Base-by-base conservation (phyloP, 2,329 filamentous ascomycete species). In the Byssoonygena ceratinophila region DNA sequence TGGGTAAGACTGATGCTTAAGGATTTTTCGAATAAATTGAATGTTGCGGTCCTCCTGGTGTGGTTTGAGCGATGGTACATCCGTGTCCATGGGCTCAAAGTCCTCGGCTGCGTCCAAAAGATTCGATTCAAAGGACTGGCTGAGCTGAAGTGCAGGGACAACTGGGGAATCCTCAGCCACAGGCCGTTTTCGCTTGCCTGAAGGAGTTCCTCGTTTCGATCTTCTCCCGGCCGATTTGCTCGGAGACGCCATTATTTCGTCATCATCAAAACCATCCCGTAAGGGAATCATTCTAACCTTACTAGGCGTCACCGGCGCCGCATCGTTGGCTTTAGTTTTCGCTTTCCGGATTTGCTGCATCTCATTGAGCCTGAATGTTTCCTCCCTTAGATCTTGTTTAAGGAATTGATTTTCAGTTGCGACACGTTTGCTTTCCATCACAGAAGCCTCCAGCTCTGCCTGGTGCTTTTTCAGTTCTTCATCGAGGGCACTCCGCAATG, bases 221-320 rank as follows among this genome's bases (percentile, higher is more conserved):
- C 69, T 72, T 43, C 64, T 59, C 34, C 61, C 59, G 6, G 64
- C 64, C 7, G 72, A 70, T 58, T 75, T 80, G 49, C 73, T 78
- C 3, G 79, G 79, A 2, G 79, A 81, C 1, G 73, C 63, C 56
- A 76, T 69, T 52, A 83, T 73, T 60, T 83, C 78, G 52, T 77
- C 74, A 57, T 83, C 78, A 52, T 82, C 78, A 60, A 84, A 84
- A 16, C 81, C 81, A 67, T 84, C 81, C 14, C 79, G 73, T 32
- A 77, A 72, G 1, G 73, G 71, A 0, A 74, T 64, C 5, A 64
- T 64, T 55, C 68, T 72, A n/a, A 68, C 64, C 57, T 74, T 77
- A 54, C 66, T 76, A 0, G 78, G 78, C 1, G 78, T 80, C 1
- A 68, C 61, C 1, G 74, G 74, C 36, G 66, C 69, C 22, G 58